Evolutionary conservation across 1,139 yeast species (phyloP).

Genomic region (Lodderomyces theae): DNA sequence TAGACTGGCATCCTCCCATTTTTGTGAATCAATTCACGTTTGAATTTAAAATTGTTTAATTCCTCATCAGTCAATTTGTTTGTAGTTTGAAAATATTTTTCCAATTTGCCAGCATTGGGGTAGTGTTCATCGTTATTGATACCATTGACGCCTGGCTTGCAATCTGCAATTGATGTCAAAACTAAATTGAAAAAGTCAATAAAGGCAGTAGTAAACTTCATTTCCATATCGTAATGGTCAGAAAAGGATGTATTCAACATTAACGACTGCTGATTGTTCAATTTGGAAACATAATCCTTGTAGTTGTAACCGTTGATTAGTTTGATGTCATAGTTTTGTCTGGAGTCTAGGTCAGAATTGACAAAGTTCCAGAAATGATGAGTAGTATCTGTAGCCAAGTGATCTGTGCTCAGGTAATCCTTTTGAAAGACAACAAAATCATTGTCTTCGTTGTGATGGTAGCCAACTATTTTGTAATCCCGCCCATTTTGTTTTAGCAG

Average conservation of each 20-base stretch:
- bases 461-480: conserved; percentile 17
- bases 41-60: conserved; percentile 7
- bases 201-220: conserved; percentile 18
- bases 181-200: conserved; percentile 20
- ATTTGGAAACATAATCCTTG: conserved; percentile 12
- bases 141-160: conserved; percentile 22
- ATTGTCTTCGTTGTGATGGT: conserved; percentile 17
- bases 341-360: conserved; percentile 14
- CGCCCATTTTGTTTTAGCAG: conserved; percentile 8
- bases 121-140: conserved; percentile 32
- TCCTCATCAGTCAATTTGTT: conserved; percentile 9
- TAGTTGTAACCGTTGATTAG: conserved; percentile 25
- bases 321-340: conserved; percentile 14
- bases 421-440: conserved; percentile 18
- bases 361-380: conserved; percentile 18
- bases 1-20: conserved; percentile 29
- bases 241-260: conserved; percentile 14
- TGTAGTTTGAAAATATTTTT: conserved; percentile 20
- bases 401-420: conserved; percentile 9
- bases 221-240: conserved; percentile 18
- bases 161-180: conserved; percentile 18
- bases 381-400: conserved; percentile 12
- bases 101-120: conserved; percentile 18
- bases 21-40: conserved; percentile 9
- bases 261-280: conserved; percentile 9